A percentile compares a stretch with the other conserved stretches of the same genome.
phyloP scores from a whole-genome alignment of 148 eudicot genomes.

The Silene latifolia region DNA sequence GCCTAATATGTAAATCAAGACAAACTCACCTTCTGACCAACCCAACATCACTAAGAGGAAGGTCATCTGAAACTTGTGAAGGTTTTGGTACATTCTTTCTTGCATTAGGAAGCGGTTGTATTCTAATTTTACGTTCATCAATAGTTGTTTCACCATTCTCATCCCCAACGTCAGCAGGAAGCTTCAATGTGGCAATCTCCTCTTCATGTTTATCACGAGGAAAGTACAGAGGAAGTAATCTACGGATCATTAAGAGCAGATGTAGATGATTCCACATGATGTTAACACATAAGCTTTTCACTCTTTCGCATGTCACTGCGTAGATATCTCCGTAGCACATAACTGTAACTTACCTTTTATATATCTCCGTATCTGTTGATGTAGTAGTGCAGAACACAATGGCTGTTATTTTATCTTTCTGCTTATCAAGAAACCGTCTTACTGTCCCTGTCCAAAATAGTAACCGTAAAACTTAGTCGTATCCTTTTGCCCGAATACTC shows the following conservation, averaged over 20 bases:
- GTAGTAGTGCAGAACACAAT: constrained; percentile 86
- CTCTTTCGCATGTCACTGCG: too few relatives aligned
- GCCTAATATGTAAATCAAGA: not conserved
- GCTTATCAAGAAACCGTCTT: constrained; percentile 92
- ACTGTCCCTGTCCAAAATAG: constrained; percentile 66
- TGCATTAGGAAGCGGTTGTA: constrained; percentile 75
- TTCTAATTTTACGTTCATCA: constrained; percentile 96
- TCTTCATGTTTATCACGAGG: constrained; percentile 98
- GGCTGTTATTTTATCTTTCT: constrained; percentile 72
- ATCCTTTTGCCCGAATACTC: not conserved
- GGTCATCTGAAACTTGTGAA: constrained; percentile 54
- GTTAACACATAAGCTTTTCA: constrained; percentile 45
- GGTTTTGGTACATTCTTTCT: constrained; percentile 54
- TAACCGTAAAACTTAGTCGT: constrained; percentile 8
- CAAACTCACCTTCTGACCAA: constrained; percentile 62
- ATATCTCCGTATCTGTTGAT: constrained; percentile 81
- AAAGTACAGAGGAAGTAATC: constrained; percentile 96
- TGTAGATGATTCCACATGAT: not conserved
- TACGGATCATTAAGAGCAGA: constrained; percentile 20
- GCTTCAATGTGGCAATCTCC: constrained; percentile 77
- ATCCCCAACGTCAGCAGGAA: constrained; percentile 99
- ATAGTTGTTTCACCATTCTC: constrained; percentile 96
- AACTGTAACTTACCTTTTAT: constrained; percentile 54
- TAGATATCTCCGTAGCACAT: constrained; percentile 67
- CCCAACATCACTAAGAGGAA: constrained; percentile 62